phyloP scores from a whole-genome alignment of 2,329 filamentous ascomycete species.

The Claviceps sp. region DNA sequence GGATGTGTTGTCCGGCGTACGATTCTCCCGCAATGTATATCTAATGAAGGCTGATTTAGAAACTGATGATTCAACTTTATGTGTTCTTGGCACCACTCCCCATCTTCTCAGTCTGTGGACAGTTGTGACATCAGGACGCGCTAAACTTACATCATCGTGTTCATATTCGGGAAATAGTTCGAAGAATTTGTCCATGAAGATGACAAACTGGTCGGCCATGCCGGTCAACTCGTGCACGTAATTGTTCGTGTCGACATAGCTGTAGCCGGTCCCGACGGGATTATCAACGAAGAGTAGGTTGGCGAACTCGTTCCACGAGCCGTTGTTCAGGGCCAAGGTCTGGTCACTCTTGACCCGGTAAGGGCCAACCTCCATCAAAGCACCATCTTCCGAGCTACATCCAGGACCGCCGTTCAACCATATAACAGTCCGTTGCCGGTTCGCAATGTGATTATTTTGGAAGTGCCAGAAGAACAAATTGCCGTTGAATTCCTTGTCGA shows the following conservation, averaged over 20 bases:
- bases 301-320: conserved; percentile 97
- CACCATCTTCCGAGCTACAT: conserved; percentile 94
- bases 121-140: conserved; percentile 10
- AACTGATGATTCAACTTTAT: neutral
- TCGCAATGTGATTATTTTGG: conserved; percentile 87
- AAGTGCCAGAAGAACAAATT: conserved; percentile 99
- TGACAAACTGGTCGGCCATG: conserved; percentile 80
- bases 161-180: conserved; percentile 81
- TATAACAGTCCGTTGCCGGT: conserved; percentile 78
- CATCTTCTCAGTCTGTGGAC: neutral
- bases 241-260: conserved; percentile 82
- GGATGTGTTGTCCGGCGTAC: conserved; percentile 92
- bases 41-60: conserved; percentile 29
- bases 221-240: conserved; percentile 74
- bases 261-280: conserved; percentile 91
- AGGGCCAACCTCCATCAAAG: conserved; percentile 89
- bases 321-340: conserved; percentile 67
- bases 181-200: conserved; percentile 88
- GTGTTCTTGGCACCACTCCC: neutral
- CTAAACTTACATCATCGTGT: conserved; percentile 79
- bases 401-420: conserved; percentile 97
- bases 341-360: conserved; percentile 69
- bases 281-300: conserved; percentile 96
- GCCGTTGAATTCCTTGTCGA: conserved; percentile 71
- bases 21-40: conserved; percentile 93